phyloP scores from a whole-genome alignment of 176 grass and related monocot genomes.

The Microstegium vimineum region DNA sequence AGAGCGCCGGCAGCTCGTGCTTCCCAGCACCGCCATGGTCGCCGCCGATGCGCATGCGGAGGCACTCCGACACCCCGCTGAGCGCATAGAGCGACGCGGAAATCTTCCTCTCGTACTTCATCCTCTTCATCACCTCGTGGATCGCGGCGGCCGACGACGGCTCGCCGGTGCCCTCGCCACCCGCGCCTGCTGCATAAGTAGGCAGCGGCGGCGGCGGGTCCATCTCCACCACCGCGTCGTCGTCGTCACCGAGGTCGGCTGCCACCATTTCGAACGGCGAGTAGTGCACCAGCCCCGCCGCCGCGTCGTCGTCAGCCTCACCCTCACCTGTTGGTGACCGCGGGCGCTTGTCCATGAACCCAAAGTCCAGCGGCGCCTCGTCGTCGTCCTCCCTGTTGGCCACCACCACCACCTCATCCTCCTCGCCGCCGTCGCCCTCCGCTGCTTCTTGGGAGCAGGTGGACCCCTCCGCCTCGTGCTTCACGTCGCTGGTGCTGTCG shows the following conservation, averaged over 20 bases:
- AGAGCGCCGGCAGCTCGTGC: constrained; percentile 12
- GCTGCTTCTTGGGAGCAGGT: not conserved
- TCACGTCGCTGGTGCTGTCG: not conserved
- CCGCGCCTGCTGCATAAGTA: not conserved
- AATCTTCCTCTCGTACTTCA: constrained; percentile 59
- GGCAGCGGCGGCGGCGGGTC: not conserved
- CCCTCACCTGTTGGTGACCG: not conserved
- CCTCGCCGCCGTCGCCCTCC: not conserved
- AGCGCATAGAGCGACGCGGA: constrained; percentile 61
- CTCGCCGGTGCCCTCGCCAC: not conserved
- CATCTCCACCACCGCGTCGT: not conserved
- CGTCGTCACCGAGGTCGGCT: not conserved
- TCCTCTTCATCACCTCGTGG: constrained; percentile 48
- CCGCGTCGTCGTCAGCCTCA: not conserved
- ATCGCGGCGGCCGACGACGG: not conserved
- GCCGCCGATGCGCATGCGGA: constrained; percentile 32
- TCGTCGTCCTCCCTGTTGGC: not conserved
- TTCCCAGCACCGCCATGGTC: not conserved
- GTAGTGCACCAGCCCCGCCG: constrained; percentile 11
- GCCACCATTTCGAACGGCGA: constrained; percentile 45
- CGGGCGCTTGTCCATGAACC: constrained; percentile 22
- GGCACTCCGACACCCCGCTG: constrained; percentile 61
- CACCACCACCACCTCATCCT: not conserved
- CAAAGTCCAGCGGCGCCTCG: constrained; percentile 31
- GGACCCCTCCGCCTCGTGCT: constrained; percentile 35